These are phyloP conservation scores for Aspergillus japonicus DNA, from an alignment of 2,329 filamentous ascomycete genomes.

Conservation along the genomic window DNA sequence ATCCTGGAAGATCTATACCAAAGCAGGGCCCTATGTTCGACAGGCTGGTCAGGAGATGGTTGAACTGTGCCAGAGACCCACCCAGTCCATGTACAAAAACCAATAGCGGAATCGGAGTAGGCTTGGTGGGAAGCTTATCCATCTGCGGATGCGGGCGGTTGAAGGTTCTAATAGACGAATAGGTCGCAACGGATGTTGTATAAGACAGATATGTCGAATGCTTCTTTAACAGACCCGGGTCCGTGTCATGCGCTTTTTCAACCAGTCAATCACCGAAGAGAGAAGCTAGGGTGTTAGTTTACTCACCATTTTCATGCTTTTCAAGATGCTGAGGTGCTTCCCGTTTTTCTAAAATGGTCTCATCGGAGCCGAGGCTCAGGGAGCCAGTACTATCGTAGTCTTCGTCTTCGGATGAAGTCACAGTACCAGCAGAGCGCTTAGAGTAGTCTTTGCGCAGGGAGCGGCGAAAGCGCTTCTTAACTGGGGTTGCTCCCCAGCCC, in stretches of 20 bases:
- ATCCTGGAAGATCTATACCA: conserved; percentile 86
- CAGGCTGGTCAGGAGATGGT: conserved; percentile 75
- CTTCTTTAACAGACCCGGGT: conserved; percentile 77
- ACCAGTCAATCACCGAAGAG: conserved; percentile 14
- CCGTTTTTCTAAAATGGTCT: conserved; percentile 20
- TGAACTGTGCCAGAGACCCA: conserved; percentile 87
- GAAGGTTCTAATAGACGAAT: conserved; percentile 77
- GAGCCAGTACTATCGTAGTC: conserved; percentile 37
- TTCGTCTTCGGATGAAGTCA: conserved; percentile 39
- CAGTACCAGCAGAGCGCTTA: conserved; percentile 28
- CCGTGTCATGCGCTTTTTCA: conserved; percentile 49
- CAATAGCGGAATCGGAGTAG: conserved; percentile 73
- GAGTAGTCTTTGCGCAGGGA: conserved; percentile 19
- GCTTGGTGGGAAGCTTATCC: conserved; percentile 72
- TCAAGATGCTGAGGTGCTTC: conserved; percentile 27
- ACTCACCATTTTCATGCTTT: conserved; percentile 32
- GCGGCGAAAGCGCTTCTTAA: conserved; percentile 23
- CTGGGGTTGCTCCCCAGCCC: conserved; percentile 12
- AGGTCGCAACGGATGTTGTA: conserved; percentile 67
- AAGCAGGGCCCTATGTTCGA: conserved; percentile 80
- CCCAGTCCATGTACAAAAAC: conserved; percentile 92
- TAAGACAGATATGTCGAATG: conserved; percentile 71
- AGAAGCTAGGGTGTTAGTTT: not conserved
- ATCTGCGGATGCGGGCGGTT: conserved; percentile 78
- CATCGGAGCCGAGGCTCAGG: conserved; percentile 28